Evolutionary conservation across 495 filamentous ascomycete species (phyloP).

Genomic region (Annulohypoxylon moriforme): DNA sequence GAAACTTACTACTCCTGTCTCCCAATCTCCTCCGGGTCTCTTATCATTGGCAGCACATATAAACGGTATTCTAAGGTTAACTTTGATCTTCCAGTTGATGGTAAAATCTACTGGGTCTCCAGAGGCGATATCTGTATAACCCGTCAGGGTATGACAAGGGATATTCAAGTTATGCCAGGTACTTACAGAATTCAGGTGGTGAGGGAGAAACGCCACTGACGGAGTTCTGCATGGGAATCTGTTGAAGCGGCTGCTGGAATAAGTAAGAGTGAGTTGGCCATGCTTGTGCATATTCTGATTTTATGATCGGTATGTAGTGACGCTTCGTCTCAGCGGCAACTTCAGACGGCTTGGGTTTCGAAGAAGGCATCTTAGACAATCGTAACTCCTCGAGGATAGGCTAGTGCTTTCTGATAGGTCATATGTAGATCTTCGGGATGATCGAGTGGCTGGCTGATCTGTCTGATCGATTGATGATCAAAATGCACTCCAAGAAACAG

Average conservation of each 20-base stretch:
- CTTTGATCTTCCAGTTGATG: constrained; percentile 64
- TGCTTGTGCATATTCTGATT: constrained; percentile 57
- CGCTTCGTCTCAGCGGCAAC: constrained; percentile 76
- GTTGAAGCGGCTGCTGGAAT: constrained; percentile 56
- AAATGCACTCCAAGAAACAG: constrained; percentile 16
- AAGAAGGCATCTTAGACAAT: constrained; percentile 63
- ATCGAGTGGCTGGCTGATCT: constrained; percentile 7
- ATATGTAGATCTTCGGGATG: neutral
- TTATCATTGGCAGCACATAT: constrained; percentile 82
- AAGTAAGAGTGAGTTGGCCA: constrained; percentile 62
- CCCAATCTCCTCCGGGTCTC: constrained; percentile 80
- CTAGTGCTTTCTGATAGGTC: neutral
- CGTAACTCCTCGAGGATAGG: constrained; percentile 1
- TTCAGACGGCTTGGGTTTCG: constrained; percentile 74
- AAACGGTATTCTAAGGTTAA: constrained; percentile 65
- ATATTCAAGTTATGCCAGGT: too few relatives aligned
- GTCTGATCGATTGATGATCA: constrained; percentile 4
- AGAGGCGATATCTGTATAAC: constrained; percentile 60
- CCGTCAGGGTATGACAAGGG: constrained; percentile 8
- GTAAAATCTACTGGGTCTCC: constrained; percentile 78
- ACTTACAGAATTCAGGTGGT: constrained; percentile 57
- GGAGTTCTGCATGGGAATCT: constrained; percentile 53
- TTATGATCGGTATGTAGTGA: constrained; percentile 69
- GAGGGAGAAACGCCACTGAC: constrained; percentile 45
- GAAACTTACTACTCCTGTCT: constrained; percentile 64